Evolutionary conservation across 176 grass and related monocot species (phyloP).

Genomic region (Raddia distichophylla): DNA sequence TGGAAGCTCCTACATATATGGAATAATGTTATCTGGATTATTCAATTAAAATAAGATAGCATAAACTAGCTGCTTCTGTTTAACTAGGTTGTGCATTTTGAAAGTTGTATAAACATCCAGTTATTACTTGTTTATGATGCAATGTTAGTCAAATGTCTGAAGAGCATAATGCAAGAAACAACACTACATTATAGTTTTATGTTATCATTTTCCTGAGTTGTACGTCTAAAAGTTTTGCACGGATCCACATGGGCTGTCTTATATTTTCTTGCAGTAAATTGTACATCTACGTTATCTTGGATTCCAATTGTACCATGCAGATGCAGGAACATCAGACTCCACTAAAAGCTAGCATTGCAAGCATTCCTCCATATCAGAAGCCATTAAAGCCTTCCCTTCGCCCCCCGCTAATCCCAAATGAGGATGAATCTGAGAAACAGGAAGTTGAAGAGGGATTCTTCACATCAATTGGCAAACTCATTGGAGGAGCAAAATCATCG

Average conservation of each 20-base stretch:
- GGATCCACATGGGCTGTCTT: neutral
- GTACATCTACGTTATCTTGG: slow-evolving; percentile 38
- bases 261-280: slow-evolving; percentile 20
- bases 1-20: slow-evolving; percentile 1
- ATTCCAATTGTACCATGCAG: slow-evolving; percentile 42
- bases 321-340: slow-evolving; percentile 55
- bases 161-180: slow-evolving; percentile 2
- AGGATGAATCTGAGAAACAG: slow-evolving; percentile 62
- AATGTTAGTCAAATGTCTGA: slow-evolving; percentile 12
- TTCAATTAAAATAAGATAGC: neutral
- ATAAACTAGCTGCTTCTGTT: slow-evolving; percentile 3
- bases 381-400: slow-evolving; percentile 53
- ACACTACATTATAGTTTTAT: neutral
- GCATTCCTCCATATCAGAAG: slow-evolving; percentile 67
- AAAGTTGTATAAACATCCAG: neutral
- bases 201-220: slow-evolving; percentile 10
- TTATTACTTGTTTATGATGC: slow-evolving; percentile 1
- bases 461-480: slow-evolving; percentile 55
- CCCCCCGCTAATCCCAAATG: slow-evolving; percentile 60
- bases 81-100: neutral
- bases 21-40: neutral
- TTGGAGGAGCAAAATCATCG: slow-evolving; percentile 61
- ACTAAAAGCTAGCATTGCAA: slow-evolving; percentile 56
- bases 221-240: neutral
- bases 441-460: slow-evolving; percentile 70